Conservation (phyloP, 495 filamentous ascomycete species). For the Penicillium odoratum region DNA sequence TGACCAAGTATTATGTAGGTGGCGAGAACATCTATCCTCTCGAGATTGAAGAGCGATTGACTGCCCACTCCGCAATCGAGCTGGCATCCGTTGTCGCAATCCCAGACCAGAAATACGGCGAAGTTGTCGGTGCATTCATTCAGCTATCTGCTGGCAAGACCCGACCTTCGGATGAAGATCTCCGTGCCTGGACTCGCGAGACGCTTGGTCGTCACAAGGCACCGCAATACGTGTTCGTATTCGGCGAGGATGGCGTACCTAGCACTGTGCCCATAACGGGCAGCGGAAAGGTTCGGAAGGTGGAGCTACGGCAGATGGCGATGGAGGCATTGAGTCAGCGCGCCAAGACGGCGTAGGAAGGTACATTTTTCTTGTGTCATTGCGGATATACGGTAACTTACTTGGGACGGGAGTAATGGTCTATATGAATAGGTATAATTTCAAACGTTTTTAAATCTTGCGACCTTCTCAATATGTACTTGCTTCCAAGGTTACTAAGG, state of each 20-base stretch:
- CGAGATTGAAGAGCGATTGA: slow-evolving; percentile 69
- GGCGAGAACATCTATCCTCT: slow-evolving; percentile 83
- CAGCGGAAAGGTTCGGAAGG: slow-evolving; percentile 71
- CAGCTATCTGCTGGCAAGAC: slow-evolving; percentile 25
- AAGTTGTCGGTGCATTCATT: slow-evolving; percentile 66
- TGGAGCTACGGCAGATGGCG: slow-evolving; percentile 60
- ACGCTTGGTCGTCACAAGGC: slow-evolving; percentile 68
- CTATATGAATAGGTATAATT: too few species aligned
- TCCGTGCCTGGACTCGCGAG: slow-evolving; percentile 59
- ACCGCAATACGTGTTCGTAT: slow-evolving; percentile 64
- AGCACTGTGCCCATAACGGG: slow-evolving; percentile 61
- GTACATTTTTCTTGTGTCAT: background rate
- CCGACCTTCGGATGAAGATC: slow-evolving; percentile 47
- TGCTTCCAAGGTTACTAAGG: too few species aligned
- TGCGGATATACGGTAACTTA: background rate
- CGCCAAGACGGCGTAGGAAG: background rate
- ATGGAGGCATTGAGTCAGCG: slow-evolving; percentile 44
- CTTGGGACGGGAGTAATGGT: too few species aligned
- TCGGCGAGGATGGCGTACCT: slow-evolving; percentile 60
- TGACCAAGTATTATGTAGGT: slow-evolving; percentile 16
- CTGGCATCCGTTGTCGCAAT: slow-evolving; percentile 64
- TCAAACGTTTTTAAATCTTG: too few species aligned
- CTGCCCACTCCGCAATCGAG: slow-evolving; percentile 54
- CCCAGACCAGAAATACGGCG: slow-evolving; percentile 62
- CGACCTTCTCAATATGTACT: too few species aligned